Conservation (phyloP, 768 basidiomycete genomes). For the Suillus ampliporus region DNA sequence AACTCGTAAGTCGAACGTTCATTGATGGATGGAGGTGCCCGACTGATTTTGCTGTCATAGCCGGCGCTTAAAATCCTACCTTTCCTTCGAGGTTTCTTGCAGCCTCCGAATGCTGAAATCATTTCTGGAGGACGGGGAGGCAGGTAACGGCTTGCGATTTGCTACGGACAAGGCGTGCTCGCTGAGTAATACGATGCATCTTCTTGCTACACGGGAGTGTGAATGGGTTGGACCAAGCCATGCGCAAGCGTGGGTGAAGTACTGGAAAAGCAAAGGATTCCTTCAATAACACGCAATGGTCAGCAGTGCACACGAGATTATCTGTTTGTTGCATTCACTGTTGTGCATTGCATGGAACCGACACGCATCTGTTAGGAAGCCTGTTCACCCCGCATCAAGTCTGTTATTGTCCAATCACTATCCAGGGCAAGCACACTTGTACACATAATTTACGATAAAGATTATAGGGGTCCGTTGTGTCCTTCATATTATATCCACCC, state of each 20-base stretch:
- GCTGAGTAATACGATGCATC: not conserved
- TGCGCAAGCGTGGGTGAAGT: not conserved
- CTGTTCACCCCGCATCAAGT: not conserved
- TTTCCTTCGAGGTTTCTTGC: constrained; percentile 27
- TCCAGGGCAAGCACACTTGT: not conserved
- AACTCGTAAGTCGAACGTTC: constrained; percentile 21
- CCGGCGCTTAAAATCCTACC: constrained; percentile 35
- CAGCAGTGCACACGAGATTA: not conserved
- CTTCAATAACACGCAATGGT: not conserved
- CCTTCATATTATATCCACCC: not conserved
- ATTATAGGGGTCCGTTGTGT: not conserved
- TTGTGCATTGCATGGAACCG: not conserved
- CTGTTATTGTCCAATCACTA: not conserved
- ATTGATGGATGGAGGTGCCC: constrained; percentile 39
- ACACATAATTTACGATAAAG: not conserved
- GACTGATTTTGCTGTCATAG: constrained; percentile 21
- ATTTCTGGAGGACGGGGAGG: not conserved
- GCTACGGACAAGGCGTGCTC: not conserved
- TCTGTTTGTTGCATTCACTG: not conserved
- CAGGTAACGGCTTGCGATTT: not conserved
- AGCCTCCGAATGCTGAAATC: not conserved
- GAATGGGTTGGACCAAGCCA: not conserved
- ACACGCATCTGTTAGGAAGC: no score
- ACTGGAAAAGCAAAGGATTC: not conserved
- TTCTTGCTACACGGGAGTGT: not conserved